Base-by-base conservation (phyloP, 2,329 filamentous ascomycete genomes). In the Cercospora citrullina region DNA sequence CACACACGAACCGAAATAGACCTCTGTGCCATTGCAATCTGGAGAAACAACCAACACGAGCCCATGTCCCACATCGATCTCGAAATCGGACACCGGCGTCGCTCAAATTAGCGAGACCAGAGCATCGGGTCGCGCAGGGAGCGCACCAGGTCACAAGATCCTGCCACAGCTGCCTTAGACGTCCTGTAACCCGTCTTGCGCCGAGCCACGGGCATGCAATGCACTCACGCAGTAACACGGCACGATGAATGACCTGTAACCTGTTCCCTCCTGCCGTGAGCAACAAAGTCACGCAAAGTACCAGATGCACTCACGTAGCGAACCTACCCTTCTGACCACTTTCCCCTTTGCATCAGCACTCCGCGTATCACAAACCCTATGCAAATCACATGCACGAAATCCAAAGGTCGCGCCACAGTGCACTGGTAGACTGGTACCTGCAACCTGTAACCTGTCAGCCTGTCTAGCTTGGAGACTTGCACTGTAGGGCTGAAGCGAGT, bases 401-500 rank as follows among this genome's bases (percentile, higher is more conserved):
- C 36, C 36, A 39, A 16, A 39, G 10, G 30, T 31, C 8, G 30
- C 30, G 30, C 28, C 28, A 30, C 28, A 30, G 28, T 30, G 28
- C 28, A 30, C 28, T 30, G 28, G 28, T 30, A 30, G 33, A 39
- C 42, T 48, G n/a, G n/a, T 48, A 48, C 42, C 14, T 36, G 33
- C 1, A 12, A 36, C 33, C 14, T 12, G 42, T 16, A 42, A 48
- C 42, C 42, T 48, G 42, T 23, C 42, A 48, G 18, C 42, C 18
- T 7, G 39, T 18, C 51, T 48, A 28, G 31, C 26, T 63, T 23
- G 23, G 30, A 31, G 30, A 31, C 30, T 31, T 33, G 31, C 10
- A 14, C 33, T 36, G 14, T 53, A 63, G 60, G 60, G 60, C 60
- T 63, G 60, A 63, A 53, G 60, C 42, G 21, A 6, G 58, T 9